A percentile compares a stretch with the other conserved stretches of the same genome.
Conservation (phyloP, 768 basidiomycete genomes). For the Infundibulicybe gibba region DNA sequence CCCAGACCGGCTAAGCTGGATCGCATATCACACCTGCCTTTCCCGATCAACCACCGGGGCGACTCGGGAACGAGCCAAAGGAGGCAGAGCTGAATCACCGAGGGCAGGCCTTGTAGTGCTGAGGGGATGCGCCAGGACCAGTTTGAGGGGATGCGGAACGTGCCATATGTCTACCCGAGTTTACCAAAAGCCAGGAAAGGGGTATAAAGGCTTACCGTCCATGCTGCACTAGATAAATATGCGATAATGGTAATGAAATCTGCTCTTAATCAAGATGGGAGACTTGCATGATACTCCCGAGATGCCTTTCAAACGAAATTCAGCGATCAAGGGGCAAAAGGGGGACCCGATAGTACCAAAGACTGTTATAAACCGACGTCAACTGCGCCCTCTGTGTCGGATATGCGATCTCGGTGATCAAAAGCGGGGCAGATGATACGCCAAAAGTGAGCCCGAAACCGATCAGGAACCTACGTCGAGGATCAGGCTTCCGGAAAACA, state of each 20-base stretch:
- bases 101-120: conserved; percentile 46
- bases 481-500: background rate
- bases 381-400: background rate
- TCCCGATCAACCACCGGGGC: conserved; percentile 59
- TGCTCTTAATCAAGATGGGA: conserved; percentile 39
- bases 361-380: background rate
- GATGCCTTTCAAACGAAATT: background rate
- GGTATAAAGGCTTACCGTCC: too few species aligned
- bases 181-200: background rate
- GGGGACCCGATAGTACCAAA: background rate
- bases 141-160: conserved; percentile 39
- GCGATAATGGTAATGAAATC: conserved; percentile 28
- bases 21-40: conserved; percentile 29
- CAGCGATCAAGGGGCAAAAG: too few species aligned
- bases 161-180: conserved; percentile 19
- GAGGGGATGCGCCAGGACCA: conserved; percentile 83
- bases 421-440: background rate
- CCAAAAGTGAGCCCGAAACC: conserved; percentile 3
- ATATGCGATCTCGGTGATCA: background rate
- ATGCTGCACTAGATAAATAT: too few species aligned
- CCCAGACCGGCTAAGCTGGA: too few species aligned
- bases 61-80: conserved; percentile 53
- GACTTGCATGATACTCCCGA: background rate
- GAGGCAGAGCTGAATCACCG: conserved; percentile 43
- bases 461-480: conserved; percentile 2